Base-by-base conservation (phyloP, 1,284 basidiomycete species). In the Ustilago shanxiensis region DNA sequence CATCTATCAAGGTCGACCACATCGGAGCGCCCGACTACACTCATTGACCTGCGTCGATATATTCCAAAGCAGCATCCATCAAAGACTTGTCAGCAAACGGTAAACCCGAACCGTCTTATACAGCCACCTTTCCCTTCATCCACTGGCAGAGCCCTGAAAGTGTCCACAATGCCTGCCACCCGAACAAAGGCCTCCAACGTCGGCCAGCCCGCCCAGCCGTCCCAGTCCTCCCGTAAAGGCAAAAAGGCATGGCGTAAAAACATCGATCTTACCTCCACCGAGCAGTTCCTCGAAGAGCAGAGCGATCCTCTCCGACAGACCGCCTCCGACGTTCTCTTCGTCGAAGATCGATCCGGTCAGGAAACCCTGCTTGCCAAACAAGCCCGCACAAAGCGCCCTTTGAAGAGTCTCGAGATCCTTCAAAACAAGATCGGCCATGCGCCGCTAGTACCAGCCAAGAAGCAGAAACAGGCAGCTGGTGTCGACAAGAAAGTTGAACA, bases 201-300 rank as follows among this genome's bases (percentile, higher is more conserved):
- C n/a, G 75, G 75, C 29, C 56, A 64, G 47, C 80, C 80, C 13
- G 69, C 80, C 11, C 79, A 80, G 50, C 75, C 89, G 53, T 88
- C 87, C 13, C 94, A 95, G 85, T 87, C 90, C 0, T 93, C 92
- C 77, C 88, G 95, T 64, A 97, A 95, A 86, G 93, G 94, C 55
- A 97, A 96, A 87, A 91, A 90, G 68, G 91, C 94, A 60, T 97
- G 95, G 95, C 88, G 95, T 82, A 97, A 97, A 88, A 93, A 96
- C 66, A 79, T 83, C 60, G 77, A 81, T 50, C 72, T 83, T 37
- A 56, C 65, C 51, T 24, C 67, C 39, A 80, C 79, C 51, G 80
- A 81, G 39, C 50, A 74, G 2, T 77, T 77, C 49, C 74, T 83
- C 47, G 79, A 83, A 54, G 73, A 81, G 28, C 70, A 78, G 45